phyloP scores from a whole-genome alignment of 202 grass and related monocot genomes.

The Musa balbisiana region DNA sequence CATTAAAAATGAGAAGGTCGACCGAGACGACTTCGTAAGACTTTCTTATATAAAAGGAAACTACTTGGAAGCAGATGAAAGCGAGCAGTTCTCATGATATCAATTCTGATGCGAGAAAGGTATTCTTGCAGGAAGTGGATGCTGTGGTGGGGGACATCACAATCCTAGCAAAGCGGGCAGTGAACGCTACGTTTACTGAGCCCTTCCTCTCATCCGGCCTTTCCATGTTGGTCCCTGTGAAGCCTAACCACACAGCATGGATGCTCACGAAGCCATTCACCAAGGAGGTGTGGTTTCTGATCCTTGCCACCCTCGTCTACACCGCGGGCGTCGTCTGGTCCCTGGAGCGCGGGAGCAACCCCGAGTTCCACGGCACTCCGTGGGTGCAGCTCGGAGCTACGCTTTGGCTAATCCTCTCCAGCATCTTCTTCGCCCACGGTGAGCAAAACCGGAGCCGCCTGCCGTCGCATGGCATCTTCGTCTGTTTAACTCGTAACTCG shows the following conservation, averaged over 20 bases:
- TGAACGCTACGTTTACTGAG: slow-evolving; percentile 23
- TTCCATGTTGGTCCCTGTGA: slow-evolving; percentile 26
- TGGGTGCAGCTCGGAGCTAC: slow-evolving; percentile 13
- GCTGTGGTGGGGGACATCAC: slow-evolving; percentile 30
- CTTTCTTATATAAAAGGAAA: too few species aligned
- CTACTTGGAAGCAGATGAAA: too few species aligned
- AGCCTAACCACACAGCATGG: slow-evolving; percentile 10
- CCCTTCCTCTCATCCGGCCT: slow-evolving; percentile 30
- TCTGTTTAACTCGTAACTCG: too few species aligned
- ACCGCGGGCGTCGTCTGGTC: slow-evolving; percentile 21
- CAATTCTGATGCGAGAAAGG: too few species aligned
- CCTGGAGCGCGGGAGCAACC: slow-evolving; percentile 13
- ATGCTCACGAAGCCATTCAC: slow-evolving; percentile 26
- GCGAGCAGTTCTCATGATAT: too few species aligned
- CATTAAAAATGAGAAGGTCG: too few species aligned
- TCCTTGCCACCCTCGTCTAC: slow-evolving; percentile 22
- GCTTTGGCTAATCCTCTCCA: slow-evolving; percentile 31
- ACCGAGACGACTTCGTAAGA: too few species aligned
- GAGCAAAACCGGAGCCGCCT: neutral
- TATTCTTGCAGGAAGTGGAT: slow-evolving; percentile 14
- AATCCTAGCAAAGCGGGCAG: neutral
- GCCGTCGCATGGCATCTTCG: too few species aligned
- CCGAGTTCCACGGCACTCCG: slow-evolving; percentile 20
- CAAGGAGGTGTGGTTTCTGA: slow-evolving; percentile 18
- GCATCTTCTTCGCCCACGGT: slow-evolving; percentile 20